These are phyloP conservation scores for Beta lomatogona DNA, from an alignment of 179 eudicot genomes.

Conservation along the genomic window DNA sequence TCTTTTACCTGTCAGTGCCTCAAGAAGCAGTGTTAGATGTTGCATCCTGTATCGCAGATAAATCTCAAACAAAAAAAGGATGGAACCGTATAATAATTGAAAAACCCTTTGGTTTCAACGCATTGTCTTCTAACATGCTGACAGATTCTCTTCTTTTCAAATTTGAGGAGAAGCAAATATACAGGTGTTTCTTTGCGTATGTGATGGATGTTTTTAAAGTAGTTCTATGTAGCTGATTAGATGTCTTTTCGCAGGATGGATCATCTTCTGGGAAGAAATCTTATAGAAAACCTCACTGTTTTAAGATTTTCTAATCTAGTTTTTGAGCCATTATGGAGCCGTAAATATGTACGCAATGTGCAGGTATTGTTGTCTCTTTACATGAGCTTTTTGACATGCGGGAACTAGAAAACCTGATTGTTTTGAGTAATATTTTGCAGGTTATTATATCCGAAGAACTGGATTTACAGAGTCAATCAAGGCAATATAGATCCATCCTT, in stretches of 20 bases:
- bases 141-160: constrained; percentile 33
- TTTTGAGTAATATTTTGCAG: constrained; percentile 16
- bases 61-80: constrained; percentile 38
- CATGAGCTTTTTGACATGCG: background rate
- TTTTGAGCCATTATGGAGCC: constrained; percentile 38
- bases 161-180: constrained; percentile 37
- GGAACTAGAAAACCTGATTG: background rate
- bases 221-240: background rate
- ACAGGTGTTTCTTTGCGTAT: constrained; percentile 23
- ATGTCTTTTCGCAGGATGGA: constrained; percentile 32
- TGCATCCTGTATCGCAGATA: constrained; percentile 40
- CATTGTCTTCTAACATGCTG: constrained; percentile 25
- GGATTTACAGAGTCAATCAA: constrained; percentile 27
- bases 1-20: constrained; percentile 40
- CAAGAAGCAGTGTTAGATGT: constrained; percentile 34
- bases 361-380: constrained; percentile 26
- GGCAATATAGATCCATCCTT: constrained; percentile 20
- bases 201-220: background rate
- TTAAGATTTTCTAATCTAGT: constrained; percentile 40
- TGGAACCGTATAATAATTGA: constrained; percentile 41
- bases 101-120: constrained; percentile 41
- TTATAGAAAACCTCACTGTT: constrained; percentile 41
- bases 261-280: constrained; percentile 41
- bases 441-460: constrained; percentile 35
- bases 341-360: constrained; percentile 34